Base-by-base conservation (phyloP, 2,329 filamentous ascomycete genomes). In the Xylariaceae sp. region DNA sequence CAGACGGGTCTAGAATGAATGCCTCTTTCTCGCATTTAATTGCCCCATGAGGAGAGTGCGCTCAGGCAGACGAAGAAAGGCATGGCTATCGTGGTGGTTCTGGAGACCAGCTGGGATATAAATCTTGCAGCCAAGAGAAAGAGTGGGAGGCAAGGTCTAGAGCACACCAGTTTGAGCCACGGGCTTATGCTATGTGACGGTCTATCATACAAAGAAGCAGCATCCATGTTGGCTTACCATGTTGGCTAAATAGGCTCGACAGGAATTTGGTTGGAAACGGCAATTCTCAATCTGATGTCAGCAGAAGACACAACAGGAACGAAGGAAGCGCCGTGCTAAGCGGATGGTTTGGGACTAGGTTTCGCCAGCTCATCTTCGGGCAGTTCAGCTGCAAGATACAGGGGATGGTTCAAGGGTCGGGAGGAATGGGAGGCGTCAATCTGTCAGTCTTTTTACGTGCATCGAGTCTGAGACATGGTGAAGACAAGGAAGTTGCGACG, bases 391-490 rank as follows among this genome's bases (percentile, higher is more conserved):
- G n/a, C n/a, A n/a, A n/a, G n/a, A n/a, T n/a, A 32, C 38, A 21
- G 38, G 40, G 40, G 18, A 34, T 38, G 37, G n/a, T 34, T 34
- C 34, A 33, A 36, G 36, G 16, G n/a, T n/a, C n/a, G n/a, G n/a
- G n/a, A 40, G 36, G 35, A 35, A 46, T 40, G 30, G 36, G n/a
- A n/a, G n/a, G n/a, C n/a, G n/a, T n/a, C n/a, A n/a, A n/a, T n/a
- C n/a, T n/a, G n/a, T n/a, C n/a, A n/a, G n/a, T n/a, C n/a, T n/a
- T n/a, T n/a, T n/a, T n/a, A n/a, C n/a, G n/a, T 45, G 43, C 48
- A 36, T 42, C 43, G 42, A 35, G 34, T 38, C 38, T 46, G 44
- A 46, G 46, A 51, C 50, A 50, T 32, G n/a, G n/a, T n/a, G n/a
- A n/a, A n/a, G n/a, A n/a, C n/a, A n/a, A n/a, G 42, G 42, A 45